Percentiles rank a stretch among this genome's conserved stretches.
Conservation (phyloP, 2,329 filamentous ascomycete genomes). For the Orbilia ellipsospora region DNA sequence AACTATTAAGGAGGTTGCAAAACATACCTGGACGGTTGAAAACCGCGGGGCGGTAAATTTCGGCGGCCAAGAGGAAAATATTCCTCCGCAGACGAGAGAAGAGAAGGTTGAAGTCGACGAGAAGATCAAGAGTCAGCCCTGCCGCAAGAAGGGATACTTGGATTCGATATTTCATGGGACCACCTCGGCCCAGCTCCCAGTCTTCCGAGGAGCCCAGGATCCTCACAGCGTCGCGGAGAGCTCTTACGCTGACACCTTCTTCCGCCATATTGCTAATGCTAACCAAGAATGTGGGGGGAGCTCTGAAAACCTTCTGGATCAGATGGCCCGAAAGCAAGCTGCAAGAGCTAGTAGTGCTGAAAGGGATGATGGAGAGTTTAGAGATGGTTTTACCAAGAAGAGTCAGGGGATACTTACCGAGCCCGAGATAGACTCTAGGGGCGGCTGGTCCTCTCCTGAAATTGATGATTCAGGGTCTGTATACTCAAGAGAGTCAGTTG, state of each 20-base stretch:
- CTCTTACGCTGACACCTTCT: too few species aligned
- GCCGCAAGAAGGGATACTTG: constrained; percentile 7
- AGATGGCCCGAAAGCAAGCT: too few species aligned
- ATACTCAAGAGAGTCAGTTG: background rate
- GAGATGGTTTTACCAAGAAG: background rate
- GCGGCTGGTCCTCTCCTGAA: background rate
- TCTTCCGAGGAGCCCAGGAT: too few species aligned
- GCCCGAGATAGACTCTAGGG: background rate
- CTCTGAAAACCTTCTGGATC: too few species aligned
- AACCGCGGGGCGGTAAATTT: background rate
- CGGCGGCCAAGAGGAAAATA: background rate
- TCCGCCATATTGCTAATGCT: too few species aligned
- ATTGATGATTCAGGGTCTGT: background rate
- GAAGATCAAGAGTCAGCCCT: background rate
- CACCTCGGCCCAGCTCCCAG: background rate
- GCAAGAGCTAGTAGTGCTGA: too few species aligned
- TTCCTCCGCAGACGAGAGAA: background rate
- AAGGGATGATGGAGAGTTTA: background rate
- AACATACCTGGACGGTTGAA: too few species aligned
- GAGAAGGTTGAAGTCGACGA: background rate
- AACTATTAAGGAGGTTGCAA: too few species aligned
- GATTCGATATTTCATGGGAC: constrained; percentile 4
- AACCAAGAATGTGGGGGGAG: too few species aligned
- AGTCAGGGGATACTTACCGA: background rate
- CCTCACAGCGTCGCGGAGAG: too few species aligned